These are phyloP conservation scores for Trypanosomatidae sp. DNA, from an alignment of 208 protist species.

Conservation along the genomic window DNA sequence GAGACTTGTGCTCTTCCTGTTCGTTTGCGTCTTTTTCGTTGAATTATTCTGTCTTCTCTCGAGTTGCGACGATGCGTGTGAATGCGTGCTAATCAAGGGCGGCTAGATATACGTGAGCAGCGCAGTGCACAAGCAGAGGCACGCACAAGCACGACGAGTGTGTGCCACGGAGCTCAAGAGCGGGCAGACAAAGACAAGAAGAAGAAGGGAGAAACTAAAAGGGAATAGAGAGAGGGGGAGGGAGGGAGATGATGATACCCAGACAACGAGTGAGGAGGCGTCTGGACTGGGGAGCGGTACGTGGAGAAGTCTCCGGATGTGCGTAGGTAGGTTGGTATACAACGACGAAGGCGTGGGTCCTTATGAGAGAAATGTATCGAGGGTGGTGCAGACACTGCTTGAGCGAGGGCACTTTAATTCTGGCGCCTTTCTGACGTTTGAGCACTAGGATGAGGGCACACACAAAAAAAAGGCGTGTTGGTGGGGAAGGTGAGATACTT, in stretches of 20 bases:
- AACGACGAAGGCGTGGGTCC: not conserved
- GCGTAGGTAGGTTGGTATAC: not conserved
- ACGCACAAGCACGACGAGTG: not conserved
- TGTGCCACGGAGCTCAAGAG: not conserved
- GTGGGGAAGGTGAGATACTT: not conserved
- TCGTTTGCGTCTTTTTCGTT: not conserved
- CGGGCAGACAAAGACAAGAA: not conserved
- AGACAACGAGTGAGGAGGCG: not conserved
- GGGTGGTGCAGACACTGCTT: not conserved
- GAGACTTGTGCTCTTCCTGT: not conserved
- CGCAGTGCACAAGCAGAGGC: not conserved
- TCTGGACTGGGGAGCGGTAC: not conserved
- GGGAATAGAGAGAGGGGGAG: not conserved
- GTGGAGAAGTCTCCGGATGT: not conserved
- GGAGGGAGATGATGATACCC: not conserved
- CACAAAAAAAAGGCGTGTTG: not conserved
- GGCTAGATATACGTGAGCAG: not conserved
- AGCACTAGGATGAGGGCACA: not conserved
- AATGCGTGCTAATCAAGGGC: not conserved
- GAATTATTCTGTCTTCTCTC: not conserved
- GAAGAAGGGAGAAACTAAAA: not conserved
- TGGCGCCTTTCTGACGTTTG: not conserved
- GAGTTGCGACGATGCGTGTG: not conserved
- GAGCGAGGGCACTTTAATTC: not conserved
- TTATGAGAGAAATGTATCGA: not conserved